Conservation (phyloP, 495 filamentous ascomycete species). For the Tuber aestivum region DNA sequence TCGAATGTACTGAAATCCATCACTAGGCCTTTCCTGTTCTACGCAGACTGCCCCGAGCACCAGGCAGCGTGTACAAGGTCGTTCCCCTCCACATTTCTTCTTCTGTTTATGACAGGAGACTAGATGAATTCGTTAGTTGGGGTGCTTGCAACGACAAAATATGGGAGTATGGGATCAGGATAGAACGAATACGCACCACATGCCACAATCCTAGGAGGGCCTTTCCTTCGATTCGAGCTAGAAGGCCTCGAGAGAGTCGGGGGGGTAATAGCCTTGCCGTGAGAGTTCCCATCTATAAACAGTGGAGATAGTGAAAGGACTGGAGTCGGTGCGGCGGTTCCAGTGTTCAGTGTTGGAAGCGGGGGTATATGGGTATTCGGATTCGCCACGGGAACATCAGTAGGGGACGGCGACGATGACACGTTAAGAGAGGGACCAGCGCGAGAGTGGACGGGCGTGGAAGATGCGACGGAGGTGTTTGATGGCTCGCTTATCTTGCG, state of each 20-base stretch:
- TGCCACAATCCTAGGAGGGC: conserved; percentile 19
- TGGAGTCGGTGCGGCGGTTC: not conserved
- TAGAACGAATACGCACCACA: conserved; percentile 23
- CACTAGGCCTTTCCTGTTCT: conserved; percentile 28
- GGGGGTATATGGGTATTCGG: not conserved
- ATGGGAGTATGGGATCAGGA: not conserved
- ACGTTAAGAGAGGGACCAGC: not conserved
- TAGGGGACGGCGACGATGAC: not conserved
- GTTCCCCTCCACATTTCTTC: conserved; percentile 31
- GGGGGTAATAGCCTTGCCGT: not conserved
- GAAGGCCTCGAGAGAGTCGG: not conserved
- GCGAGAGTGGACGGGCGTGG: not conserved
- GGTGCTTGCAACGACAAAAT: not conserved
- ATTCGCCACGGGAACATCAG: not conserved
- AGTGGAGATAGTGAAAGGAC: not conserved
- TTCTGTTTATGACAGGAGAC: conserved; percentile 38
- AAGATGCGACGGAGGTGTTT: not conserved
- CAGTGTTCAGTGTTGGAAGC: not conserved
- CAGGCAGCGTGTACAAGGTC: conserved; percentile 27
- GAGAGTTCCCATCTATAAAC: not conserved
- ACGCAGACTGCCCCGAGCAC: conserved; percentile 16
- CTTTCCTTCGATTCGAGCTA: not conserved
- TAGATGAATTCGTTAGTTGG: not conserved
- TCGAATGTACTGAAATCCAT: conserved; percentile 26
- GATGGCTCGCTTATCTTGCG: conserved; percentile 1